A percentile compares a stretch with the other conserved stretches of the same genome.
phyloP scores from a whole-genome alignment of 2,329 filamentous ascomycete species.

The Penicillium oxalicum region DNA sequence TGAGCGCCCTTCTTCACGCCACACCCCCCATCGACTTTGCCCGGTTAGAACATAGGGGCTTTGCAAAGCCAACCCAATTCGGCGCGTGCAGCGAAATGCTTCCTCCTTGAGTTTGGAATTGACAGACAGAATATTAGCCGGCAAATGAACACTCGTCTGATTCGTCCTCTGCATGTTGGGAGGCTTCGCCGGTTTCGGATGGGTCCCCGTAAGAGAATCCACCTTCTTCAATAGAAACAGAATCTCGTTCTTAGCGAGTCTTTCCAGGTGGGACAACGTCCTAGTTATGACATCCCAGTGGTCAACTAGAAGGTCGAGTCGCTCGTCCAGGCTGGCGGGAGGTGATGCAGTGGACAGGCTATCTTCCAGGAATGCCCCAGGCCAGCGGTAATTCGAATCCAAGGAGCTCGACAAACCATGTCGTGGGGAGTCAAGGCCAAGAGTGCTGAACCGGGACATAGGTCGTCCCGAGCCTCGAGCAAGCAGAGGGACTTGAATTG shows the following conservation, averaged over 20 bases:
- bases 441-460: slow-evolving; percentile 31
- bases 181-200: slow-evolving; percentile 41
- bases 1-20: slow-evolving; percentile 56
- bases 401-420: slow-evolving; percentile 36
- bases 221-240: slow-evolving; percentile 45
- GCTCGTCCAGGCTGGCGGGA: slow-evolving; percentile 47
- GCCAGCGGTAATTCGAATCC: slow-evolving; percentile 39
- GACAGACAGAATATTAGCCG: slow-evolving; percentile 43
- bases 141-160: slow-evolving; percentile 45
- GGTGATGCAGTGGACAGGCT: slow-evolving; percentile 42
- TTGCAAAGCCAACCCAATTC: slow-evolving; percentile 50
- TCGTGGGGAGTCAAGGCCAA: slow-evolving; percentile 28
- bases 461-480: slow-evolving; percentile 31
- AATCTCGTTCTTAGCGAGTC: slow-evolving; percentile 48
- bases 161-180: slow-evolving; percentile 46
- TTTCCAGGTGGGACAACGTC: slow-evolving; percentile 50
- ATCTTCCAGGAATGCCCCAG: slow-evolving; percentile 33
- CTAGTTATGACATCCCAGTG: slow-evolving; percentile 56
- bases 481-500: slow-evolving; percentile 48
- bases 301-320: slow-evolving; percentile 51
- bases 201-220: slow-evolving; percentile 36
- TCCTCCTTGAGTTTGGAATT: slow-evolving; percentile 44
- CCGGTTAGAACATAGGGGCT: slow-evolving; percentile 53
- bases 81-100: slow-evolving; percentile 43
- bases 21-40: slow-evolving; percentile 55